Percentiles rank a stretch among this genome's conserved stretches.
phyloP scores from a whole-genome alignment of 768 basidiomycete genomes.

The Harrya chromipes region DNA sequence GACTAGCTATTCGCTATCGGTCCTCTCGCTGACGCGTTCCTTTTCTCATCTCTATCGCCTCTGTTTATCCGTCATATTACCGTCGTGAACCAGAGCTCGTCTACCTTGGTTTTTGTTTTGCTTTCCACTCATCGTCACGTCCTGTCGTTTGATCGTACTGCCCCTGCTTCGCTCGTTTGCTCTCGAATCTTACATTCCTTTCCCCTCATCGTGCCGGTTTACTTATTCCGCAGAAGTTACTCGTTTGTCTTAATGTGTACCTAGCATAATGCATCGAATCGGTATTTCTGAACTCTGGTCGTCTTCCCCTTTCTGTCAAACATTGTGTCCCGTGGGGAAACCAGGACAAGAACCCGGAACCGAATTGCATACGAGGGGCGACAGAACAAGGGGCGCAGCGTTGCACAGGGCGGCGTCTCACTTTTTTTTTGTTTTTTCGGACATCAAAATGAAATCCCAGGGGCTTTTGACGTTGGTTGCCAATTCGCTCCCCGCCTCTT shows the following conservation, averaged over 20 bases:
- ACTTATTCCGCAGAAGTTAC: background rate
- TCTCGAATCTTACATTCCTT: background rate
- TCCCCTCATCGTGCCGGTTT: background rate
- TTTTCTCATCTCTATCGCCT: background rate
- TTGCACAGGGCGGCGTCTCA: too few species aligned
- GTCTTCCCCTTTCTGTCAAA: too few species aligned
- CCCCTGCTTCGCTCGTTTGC: background rate
- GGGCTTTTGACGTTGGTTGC: too few species aligned
- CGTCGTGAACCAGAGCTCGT: background rate
- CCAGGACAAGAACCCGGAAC: too few species aligned
- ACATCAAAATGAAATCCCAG: too few species aligned
- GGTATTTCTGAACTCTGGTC: slow-evolving; percentile 2
- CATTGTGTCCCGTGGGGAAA: too few species aligned
- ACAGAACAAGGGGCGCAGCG: too few species aligned
- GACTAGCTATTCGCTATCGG: slow-evolving; percentile 12
- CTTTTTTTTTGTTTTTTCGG: too few species aligned
- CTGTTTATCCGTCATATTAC: slow-evolving; percentile 18
- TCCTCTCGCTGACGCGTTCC: slow-evolving; percentile 4
- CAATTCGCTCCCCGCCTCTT: too few species aligned
- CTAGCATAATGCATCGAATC: slow-evolving; percentile 22
- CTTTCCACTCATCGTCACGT: background rate
- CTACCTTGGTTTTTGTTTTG: background rate
- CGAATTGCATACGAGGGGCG: too few species aligned
- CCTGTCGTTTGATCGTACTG: background rate
- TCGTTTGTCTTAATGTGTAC: slow-evolving; percentile 25